Percentiles rank a stretch among this genome's conserved stretches.
These are phyloP conservation scores for Astragalus membranaceus DNA, from an alignment of 306 rosid species.

Conservation along the genomic window DNA sequence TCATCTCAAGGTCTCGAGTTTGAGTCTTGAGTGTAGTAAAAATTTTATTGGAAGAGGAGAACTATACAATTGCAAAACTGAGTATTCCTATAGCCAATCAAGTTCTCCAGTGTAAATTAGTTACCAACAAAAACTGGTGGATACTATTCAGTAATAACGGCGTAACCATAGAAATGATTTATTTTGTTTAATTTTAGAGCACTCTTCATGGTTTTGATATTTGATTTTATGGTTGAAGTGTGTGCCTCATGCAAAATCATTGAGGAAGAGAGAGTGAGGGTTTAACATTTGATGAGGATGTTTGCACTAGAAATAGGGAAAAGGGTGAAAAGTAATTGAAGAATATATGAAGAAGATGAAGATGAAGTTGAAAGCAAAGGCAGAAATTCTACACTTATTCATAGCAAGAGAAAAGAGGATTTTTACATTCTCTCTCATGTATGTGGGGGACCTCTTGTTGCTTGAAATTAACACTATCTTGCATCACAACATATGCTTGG, in stretches of 20 bases:
- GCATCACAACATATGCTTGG: slow-evolving; percentile 35
- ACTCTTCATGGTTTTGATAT: background rate
- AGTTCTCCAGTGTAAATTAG: too few species aligned
- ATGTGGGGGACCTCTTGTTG: slow-evolving; percentile 54
- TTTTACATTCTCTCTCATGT: slow-evolving; percentile 31
- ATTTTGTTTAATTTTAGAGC: background rate
- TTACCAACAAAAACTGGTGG: too few species aligned
- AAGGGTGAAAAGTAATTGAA: slow-evolving; percentile 23
- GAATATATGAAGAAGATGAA: slow-evolving; percentile 23
- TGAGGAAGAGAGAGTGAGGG: background rate
- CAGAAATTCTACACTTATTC: slow-evolving; percentile 55
- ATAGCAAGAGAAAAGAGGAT: slow-evolving; percentile 33
- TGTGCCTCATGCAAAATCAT: slow-evolving; percentile 11
- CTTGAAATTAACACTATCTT: slow-evolving; percentile 77
- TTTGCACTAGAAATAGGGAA: slow-evolving; percentile 24
- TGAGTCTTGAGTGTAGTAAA: too few species aligned
- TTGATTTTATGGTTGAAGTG: slow-evolving; percentile 11
- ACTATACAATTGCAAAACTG: too few species aligned
- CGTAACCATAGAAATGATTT: background rate
- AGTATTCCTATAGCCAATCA: too few species aligned
- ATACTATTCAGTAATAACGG: too few species aligned
- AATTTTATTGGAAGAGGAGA: too few species aligned
- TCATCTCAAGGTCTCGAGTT: too few species aligned
- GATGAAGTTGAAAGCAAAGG: slow-evolving; percentile 53
- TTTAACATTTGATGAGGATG: slow-evolving; percentile 18